Evolutionary conservation across 73 alveolate species (phyloP).

Genomic region (Urostyla sp.): DNA sequence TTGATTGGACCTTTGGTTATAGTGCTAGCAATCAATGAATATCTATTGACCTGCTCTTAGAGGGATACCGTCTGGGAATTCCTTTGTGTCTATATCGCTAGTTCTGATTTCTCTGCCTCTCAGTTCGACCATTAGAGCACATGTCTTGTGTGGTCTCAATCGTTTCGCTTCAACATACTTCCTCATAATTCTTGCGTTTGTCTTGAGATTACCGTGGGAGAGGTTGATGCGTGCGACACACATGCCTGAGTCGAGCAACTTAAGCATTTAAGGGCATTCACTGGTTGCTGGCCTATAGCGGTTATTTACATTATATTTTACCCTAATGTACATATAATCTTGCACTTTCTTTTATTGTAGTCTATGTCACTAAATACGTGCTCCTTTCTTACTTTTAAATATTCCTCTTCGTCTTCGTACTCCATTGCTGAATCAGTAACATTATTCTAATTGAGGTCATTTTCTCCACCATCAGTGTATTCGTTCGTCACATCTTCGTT

Average conservation of each 20-base stretch:
- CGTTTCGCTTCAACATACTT: conserved; percentile 53
- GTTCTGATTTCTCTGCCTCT: conserved; percentile 62
- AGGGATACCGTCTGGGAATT: background rate
- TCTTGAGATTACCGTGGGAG: conserved; percentile 53
- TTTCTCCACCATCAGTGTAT: conserved; percentile 23
- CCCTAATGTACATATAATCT: conserved; percentile 76
- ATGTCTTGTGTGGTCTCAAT: conserved; percentile 47
- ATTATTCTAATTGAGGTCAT: background rate
- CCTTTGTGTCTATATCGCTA: conserved; percentile 18
- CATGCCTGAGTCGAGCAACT: conserved; percentile 64
- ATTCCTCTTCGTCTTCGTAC: conserved; percentile 49
- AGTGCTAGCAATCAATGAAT: conserved; percentile 14
- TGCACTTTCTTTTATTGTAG: conserved; percentile 50
- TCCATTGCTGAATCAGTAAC: conserved; percentile 15
- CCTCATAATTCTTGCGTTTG: conserved; percentile 18
- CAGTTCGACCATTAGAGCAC: conserved; percentile 43
- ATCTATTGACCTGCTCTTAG: conserved; percentile 30
- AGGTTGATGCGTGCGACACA: conserved; percentile 46
- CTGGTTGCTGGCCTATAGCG: conserved; percentile 48
- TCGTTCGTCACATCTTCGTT: conserved; percentile 50
- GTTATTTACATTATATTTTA: background rate
- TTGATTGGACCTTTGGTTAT: background rate
- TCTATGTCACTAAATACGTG: conserved; percentile 58
- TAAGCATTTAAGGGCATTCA: conserved; percentile 29
- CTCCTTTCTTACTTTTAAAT: conserved; percentile 37